A percentile compares a stretch with the other conserved stretches of the same genome.
Evolutionary conservation across 2,329 filamentous ascomycete genomes (phyloP).

Genomic region (Phialemoniopsis sp.): DNA sequence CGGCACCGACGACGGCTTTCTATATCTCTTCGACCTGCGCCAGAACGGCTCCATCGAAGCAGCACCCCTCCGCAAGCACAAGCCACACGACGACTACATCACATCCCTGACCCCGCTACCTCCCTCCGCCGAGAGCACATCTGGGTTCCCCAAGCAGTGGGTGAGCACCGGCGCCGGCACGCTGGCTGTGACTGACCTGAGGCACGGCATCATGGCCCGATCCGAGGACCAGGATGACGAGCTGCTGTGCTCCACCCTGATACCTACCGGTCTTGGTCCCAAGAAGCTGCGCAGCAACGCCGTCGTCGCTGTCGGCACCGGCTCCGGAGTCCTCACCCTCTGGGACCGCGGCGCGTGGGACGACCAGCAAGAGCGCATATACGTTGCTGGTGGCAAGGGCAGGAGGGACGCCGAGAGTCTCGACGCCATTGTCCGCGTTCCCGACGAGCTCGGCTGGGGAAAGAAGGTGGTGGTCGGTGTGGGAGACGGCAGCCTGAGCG

Average conservation of each 20-base stretch:
- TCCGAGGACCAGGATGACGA: conserved; percentile 97
- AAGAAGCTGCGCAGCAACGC: conserved; percentile 64
- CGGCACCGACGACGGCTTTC: conserved; percentile 81
- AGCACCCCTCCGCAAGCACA: conserved; percentile 73
- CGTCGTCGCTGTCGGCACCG: conserved; percentile 70
- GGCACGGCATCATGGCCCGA: conserved; percentile 78
- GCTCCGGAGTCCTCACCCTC: conserved; percentile 77
- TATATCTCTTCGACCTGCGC: conserved; percentile 85
- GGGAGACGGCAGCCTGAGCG: conserved; percentile 73
- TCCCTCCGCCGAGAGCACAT: conserved; percentile 74
- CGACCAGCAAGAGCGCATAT: conserved; percentile 86
- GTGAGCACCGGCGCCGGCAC: conserved; percentile 90
- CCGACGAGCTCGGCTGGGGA: conserved; percentile 62
- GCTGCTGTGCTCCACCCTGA: conserved; percentile 74
- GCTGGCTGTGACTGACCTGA: conserved; percentile 82
- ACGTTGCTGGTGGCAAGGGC: conserved; percentile 59
- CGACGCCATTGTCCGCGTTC: conserved; percentile 71
- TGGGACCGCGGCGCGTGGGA: conserved; percentile 97
- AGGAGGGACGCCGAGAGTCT: conserved; percentile 66
- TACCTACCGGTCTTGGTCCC: conserved; percentile 67
- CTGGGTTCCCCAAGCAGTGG: conserved; percentile 91
- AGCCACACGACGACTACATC: conserved; percentile 89
- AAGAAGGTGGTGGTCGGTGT: conserved; percentile 77
- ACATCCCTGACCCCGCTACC: conserved; percentile 84
- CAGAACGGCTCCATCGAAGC: conserved; percentile 48